phyloP scores from a whole-genome alignment of 306 rosid species.

The Vicia sativa region DNA sequence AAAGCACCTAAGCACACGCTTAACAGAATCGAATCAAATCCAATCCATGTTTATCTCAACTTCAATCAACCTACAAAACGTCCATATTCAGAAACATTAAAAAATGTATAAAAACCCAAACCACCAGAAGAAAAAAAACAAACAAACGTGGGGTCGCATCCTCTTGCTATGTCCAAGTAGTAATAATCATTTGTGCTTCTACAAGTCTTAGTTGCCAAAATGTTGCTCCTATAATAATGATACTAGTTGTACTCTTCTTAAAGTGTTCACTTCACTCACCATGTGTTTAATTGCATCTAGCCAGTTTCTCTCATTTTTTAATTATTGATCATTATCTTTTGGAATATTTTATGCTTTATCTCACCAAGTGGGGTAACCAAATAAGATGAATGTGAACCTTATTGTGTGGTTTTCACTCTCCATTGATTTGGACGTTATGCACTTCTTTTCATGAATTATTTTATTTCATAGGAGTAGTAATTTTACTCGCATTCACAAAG shows the following conservation, averaged over 20 bases:
- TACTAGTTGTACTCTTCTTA: background rate
- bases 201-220: conserved; percentile 6
- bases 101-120: too few relatives aligned
- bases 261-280: conserved; percentile 14
- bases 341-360: background rate
- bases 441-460: background rate
- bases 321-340: background rate
- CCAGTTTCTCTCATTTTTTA: conserved; percentile 16
- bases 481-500: too few relatives aligned
- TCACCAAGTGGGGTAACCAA: conserved; percentile 16
- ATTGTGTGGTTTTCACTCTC: background rate
- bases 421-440: background rate
- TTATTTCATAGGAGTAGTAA: too few relatives aligned
- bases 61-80: too few relatives aligned
- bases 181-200: conserved; percentile 12
- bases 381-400: conserved; percentile 12
- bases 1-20: too few relatives aligned
- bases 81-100: too few relatives aligned
- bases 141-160: too few relatives aligned
- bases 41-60: too few relatives aligned
- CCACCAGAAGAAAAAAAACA: too few relatives aligned
- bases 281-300: conserved; percentile 37
- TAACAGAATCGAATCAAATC: too few relatives aligned
- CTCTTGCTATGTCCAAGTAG: background rate
- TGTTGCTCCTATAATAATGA: background rate